A percentile compares a stretch with the other conserved stretches of the same genome.
These are phyloP conservation scores for Acanthamoeba rhysodes DNA, from an alignment of 208 protist genomes.

Conservation along the genomic window DNA sequence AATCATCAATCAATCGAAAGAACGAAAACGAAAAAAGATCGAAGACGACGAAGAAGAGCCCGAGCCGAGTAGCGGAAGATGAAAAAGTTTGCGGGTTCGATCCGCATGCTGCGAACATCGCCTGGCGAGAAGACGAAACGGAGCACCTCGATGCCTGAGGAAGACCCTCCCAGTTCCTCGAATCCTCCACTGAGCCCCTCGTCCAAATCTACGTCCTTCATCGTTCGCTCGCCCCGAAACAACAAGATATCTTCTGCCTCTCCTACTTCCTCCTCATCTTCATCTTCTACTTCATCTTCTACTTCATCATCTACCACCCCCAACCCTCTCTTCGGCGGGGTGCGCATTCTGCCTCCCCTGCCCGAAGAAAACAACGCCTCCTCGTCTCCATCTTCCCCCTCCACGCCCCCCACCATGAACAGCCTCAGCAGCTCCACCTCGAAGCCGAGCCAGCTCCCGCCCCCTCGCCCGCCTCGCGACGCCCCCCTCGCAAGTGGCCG, in stretches of 20 bases:
- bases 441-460: too few species aligned
- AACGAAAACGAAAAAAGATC: neutral
- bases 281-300: too few species aligned
- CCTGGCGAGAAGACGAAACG: neutral
- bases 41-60: neutral
- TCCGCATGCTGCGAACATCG: neutral
- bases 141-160: neutral
- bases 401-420: neutral
- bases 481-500: too few species aligned
- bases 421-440: too few species aligned
- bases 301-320: too few species aligned
- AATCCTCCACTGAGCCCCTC: neutral
- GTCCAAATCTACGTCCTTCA: neutral
- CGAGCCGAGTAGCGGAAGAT: neutral
- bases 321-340: neutral
- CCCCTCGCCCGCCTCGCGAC: too few species aligned
- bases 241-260: neutral
- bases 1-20: too few species aligned
- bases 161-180: neutral
- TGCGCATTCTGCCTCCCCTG: neutral
- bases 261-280: too few species aligned
- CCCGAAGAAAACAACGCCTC: neutral
- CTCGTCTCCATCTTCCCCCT: neutral
- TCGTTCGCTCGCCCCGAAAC: neutral
- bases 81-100: constrained; percentile 27